A percentile compares a stretch with the other conserved stretches of the same genome.
Evolutionary conservation across 2,329 filamentous ascomycete genomes (phyloP).

Genomic region (Ilyonectria robusta): DNA sequence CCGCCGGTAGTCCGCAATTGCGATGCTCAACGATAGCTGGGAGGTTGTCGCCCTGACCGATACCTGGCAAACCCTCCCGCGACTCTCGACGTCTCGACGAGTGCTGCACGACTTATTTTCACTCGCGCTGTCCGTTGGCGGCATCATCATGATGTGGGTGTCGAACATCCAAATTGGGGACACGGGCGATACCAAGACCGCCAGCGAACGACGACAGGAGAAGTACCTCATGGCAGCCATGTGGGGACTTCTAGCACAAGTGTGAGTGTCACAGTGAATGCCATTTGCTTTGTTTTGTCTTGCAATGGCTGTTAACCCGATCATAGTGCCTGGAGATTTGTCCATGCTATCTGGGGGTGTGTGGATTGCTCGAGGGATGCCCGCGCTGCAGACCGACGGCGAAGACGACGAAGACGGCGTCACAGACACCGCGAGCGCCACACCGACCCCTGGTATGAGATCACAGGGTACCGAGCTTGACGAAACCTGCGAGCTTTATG

Average conservation of each 20-base stretch:
- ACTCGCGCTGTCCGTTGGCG: constrained; percentile 52
- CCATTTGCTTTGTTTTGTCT: not conserved
- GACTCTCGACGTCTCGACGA: constrained; percentile 47
- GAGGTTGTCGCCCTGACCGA: constrained; percentile 51
- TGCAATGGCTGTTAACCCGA: not conserved
- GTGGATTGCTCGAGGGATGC: constrained; percentile 46
- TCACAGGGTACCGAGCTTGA: constrained; percentile 24
- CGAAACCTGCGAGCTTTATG: not conserved
- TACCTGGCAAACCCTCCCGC: constrained; percentile 43
- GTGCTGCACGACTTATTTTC: constrained; percentile 53
- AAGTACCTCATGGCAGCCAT: constrained; percentile 40
- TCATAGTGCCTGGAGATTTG: constrained; percentile 45
- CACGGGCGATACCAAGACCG: constrained; percentile 8
- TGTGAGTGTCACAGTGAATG: constrained; percentile 40
- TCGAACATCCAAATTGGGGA: constrained; percentile 45
- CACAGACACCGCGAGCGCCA: constrained; percentile 23
- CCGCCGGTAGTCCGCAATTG: constrained; percentile 45
- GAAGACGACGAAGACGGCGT: constrained; percentile 33
- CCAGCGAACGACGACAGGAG: constrained; percentile 35
- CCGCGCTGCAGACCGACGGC: constrained; percentile 35
- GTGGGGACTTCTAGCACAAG: constrained; percentile 42
- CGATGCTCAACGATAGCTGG: constrained; percentile 57
- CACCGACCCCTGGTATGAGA: constrained; percentile 40
- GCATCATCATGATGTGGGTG: constrained; percentile 53
- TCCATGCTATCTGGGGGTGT: constrained; percentile 50